Percentiles rank a stretch among this genome's conserved stretches.
Conservation (phyloP, 768 basidiomycete species). For the Pulveroboletus ravenelii region DNA sequence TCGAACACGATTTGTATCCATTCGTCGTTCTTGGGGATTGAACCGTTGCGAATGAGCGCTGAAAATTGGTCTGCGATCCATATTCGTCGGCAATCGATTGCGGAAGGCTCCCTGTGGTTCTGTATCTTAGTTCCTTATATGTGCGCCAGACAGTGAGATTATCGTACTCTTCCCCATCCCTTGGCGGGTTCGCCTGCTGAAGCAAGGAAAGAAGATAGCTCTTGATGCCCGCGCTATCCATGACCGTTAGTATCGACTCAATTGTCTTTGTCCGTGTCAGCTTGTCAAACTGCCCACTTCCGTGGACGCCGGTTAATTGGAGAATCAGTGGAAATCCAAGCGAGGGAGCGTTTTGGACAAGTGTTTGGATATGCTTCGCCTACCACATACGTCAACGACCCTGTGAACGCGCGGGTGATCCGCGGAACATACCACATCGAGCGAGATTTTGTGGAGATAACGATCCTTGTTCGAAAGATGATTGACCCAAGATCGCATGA, state of each 20-base stretch:
- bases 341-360: constrained; percentile 70
- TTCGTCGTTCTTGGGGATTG: constrained; percentile 72
- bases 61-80: constrained; percentile 90
- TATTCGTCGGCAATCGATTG: constrained; percentile 51
- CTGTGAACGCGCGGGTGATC: background rate
- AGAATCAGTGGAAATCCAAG: constrained; percentile 82
- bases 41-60: constrained; percentile 71
- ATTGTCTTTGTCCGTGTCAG: constrained; percentile 91
- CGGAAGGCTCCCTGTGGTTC: constrained; percentile 39
- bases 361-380: constrained; percentile 71
- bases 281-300: constrained; percentile 85
- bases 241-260: constrained; percentile 71
- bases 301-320: constrained; percentile 78
- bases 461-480: constrained; percentile 86
- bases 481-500: constrained; percentile 96
- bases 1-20: constrained; percentile 75
- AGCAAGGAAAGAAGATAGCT: constrained; percentile 73
- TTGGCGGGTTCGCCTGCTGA: constrained; percentile 50
- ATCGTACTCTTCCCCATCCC: constrained; percentile 41
- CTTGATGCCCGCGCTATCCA: constrained; percentile 70
- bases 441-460: constrained; percentile 85
- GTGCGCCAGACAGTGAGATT: background rate
- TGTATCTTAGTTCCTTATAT: constrained; percentile 11
- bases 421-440: constrained; percentile 58
- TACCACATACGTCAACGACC: constrained; percentile 25